Percentiles rank a stretch among this genome's conserved stretches.
Conservation (phyloP, 306 rosid species). For the Phaseolus lunatus region DNA sequence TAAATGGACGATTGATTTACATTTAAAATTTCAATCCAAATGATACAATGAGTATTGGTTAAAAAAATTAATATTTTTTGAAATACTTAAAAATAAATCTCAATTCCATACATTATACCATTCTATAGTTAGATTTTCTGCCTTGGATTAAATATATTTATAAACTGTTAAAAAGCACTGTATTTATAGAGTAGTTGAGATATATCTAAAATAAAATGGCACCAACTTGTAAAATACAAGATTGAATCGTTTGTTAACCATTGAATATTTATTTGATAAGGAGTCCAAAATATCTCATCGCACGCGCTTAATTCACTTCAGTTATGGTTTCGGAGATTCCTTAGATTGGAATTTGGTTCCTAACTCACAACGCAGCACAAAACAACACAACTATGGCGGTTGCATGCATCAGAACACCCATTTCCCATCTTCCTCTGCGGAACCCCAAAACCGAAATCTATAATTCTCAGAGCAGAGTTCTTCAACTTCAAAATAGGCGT, state of each 20-base stretch:
- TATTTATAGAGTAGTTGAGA: background rate
- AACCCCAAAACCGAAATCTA: constrained; percentile 33
- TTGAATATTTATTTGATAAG: constrained; percentile 26
- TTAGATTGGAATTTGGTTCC: constrained; percentile 34
- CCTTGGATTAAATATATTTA: no score
- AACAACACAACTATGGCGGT: constrained; percentile 53
- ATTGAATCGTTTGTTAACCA: constrained; percentile 17
- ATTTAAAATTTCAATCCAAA: no score
- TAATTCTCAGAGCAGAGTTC: constrained; percentile 35
- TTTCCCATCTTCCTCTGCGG: constrained; percentile 46
- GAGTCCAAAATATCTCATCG: constrained; percentile 40
- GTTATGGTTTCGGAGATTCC: constrained; percentile 21
- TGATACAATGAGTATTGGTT: no score
- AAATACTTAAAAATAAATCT: no score
- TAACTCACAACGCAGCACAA: background rate
- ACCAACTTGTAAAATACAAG: background rate
- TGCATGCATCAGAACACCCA: constrained; percentile 57
- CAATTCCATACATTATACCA: no score
- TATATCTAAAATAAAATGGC: background rate
- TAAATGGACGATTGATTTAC: no score
- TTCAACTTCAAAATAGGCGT: constrained; percentile 53
- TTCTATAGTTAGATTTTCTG: no score
- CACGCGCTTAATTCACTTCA: background rate
- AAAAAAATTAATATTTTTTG: no score
- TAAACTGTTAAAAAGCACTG: no score